Base-by-base conservation (phyloP, 192 early-diverging fungal genomes). In the Umbelopsis ramanniana region DNA sequence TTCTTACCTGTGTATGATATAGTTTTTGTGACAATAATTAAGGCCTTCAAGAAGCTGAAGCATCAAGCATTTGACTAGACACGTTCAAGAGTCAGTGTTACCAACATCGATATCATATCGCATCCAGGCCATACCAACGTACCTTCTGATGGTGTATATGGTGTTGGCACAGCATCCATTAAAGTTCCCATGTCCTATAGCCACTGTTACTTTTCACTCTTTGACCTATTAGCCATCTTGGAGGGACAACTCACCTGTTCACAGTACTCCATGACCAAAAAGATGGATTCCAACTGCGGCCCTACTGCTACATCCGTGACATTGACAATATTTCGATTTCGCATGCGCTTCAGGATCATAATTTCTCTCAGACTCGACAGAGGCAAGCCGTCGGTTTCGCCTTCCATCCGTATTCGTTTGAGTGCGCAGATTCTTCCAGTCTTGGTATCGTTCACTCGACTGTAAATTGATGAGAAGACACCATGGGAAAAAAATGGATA, bases 191-290 rank as follows among this genome's bases (percentile, higher is more conserved):
- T 72, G 67, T 86, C 85, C 83, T 85, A 72, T 55, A 38, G 29
- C 22, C 48, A 21, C 19, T 50, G 15, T 5, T 50, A 6, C 48
- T 15, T 50, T 6, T 50, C n/a, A 10, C 48, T 50, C 48, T 50
- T 43, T 43, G 40, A 50, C 17, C 0, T 21, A 50, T 50, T n/a
- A 10, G 1, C 5, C 40, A 43, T 11, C 48, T 1, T 15, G 12
- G 29, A 46, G 43, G 43, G 26, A 63, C 9, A 26, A 33, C 71
- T 46, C 79, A 90, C 93, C 82, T 92, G 90, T 66, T 92, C 90
- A 77, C 95, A 97, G 69, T 90, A 93, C 74, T 95, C 94, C 94
- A 97, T 95, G 24, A 93, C 92, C 83, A 96, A 88, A 74, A 94
- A 96, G 26, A 95, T 91, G 55, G 87, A 86, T 66, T 94, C 91